phyloP scores from a whole-genome alignment of 176 grass and related monocot species.

The maize (Zea mays) region DNA sequence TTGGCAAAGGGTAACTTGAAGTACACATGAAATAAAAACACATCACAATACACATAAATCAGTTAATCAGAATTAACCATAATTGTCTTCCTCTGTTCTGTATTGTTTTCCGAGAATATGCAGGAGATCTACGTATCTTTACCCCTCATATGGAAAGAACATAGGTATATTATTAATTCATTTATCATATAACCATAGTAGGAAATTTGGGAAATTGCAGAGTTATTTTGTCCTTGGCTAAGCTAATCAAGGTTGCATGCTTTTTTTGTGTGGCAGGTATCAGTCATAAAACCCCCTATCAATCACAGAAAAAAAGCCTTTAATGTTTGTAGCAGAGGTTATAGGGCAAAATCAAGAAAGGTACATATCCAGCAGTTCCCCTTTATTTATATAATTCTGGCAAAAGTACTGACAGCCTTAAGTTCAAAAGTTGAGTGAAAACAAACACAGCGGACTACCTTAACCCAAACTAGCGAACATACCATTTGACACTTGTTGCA shows the following conservation, averaged over 20 bases:
- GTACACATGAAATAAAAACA: background rate
- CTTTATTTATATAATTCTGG: no score
- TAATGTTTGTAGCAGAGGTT: background rate
- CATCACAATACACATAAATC: conserved; percentile 1
- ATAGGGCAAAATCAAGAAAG: background rate
- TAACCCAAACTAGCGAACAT: conserved; percentile 6
- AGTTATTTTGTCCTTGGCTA: background rate
- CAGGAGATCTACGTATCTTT: background rate
- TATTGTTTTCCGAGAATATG: background rate
- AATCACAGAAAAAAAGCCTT: no score
- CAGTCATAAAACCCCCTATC: no score
- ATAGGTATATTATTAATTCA: conserved; percentile 5
- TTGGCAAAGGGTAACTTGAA: conserved; percentile 15
- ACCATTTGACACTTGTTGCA: conserved; percentile 12
- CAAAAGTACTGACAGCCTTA: no score
- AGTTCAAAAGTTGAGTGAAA: background rate
- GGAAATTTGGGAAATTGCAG: conserved; percentile 1
- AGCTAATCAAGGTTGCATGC: background rate
- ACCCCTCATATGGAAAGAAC: background rate
- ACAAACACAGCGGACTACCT: background rate
- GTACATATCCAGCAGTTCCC: background rate
- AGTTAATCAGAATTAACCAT: background rate
- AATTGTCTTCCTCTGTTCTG: background rate
- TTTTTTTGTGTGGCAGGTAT: background rate
- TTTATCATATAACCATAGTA: background rate